phyloP scores from a whole-genome alignment of 2,329 filamentous ascomycete genomes.

The Epichloe festucae region DNA sequence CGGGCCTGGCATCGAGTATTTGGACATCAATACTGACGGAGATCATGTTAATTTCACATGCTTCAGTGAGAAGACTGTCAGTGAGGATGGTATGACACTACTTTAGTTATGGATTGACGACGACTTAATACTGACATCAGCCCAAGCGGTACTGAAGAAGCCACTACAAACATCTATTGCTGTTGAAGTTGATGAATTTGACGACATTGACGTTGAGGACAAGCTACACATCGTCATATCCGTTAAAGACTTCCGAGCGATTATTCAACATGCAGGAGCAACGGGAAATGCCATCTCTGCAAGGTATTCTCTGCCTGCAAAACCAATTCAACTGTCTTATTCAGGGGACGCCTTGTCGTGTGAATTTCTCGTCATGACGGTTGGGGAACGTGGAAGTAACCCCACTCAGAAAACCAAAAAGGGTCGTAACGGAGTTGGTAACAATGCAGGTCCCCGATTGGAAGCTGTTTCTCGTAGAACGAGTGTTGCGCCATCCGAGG shows the following conservation, averaged over 20 bases:
- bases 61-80: conserved; percentile 67
- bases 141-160: conserved; percentile 60
- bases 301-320: conserved; percentile 56
- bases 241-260: conserved; percentile 72
- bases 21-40: conserved; percentile 64
- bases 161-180: conserved; percentile 70
- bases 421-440: conserved; percentile 25
- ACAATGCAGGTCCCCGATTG: conserved; percentile 25
- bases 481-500: conserved; percentile 25
- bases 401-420: conserved; percentile 35
- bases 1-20: conserved; percentile 64
- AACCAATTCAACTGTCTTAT: conserved; percentile 62
- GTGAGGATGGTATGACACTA: conserved; percentile 33
- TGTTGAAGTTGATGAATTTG: conserved; percentile 64
- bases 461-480: conserved; percentile 35
- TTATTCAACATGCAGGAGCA: conserved; percentile 61
- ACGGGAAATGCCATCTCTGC: conserved; percentile 54
- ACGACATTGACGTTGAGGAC: conserved; percentile 60
- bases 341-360: conserved; percentile 53
- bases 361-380: conserved; percentile 74
- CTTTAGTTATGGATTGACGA: not conserved
- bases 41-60: conserved; percentile 67
- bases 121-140: not conserved
- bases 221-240: conserved; percentile 68
- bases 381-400: conserved; percentile 48